phyloP scores from a whole-genome alignment of 306 rosid species.

The Arachis stenosperma region DNA sequence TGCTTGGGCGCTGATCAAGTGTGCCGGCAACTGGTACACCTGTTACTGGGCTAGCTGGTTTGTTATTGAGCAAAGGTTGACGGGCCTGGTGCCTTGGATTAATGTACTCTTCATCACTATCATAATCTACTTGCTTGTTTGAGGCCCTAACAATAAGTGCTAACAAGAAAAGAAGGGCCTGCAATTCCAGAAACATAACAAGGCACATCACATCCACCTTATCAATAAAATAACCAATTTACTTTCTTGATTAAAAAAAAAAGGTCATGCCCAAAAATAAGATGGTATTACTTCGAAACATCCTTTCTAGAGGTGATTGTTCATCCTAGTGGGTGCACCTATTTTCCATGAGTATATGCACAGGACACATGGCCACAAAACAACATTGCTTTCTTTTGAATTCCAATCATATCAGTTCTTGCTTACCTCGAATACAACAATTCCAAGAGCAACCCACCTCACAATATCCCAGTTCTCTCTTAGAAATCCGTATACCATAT shows the following conservation, averaged over 20 bases:
- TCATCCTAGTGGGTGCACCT: slow-evolving; percentile 13
- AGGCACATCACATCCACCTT: slow-evolving; percentile 28
- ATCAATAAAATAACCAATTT: slow-evolving; percentile 11
- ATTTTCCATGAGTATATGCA: slow-evolving; percentile 30
- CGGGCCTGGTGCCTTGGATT: slow-evolving; percentile 76
- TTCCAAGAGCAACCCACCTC: slow-evolving; percentile 93
- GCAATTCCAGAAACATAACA: slow-evolving; percentile 43
- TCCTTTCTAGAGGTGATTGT: slow-evolving; percentile 19
- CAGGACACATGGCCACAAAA: slow-evolving; percentile 25
- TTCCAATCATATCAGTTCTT: slow-evolving; percentile 21
- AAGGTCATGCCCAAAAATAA: background rate
- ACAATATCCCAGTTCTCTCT: slow-evolving; percentile 74
- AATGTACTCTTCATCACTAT: slow-evolving; percentile 89
- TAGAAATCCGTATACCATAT: slow-evolving; percentile 68
- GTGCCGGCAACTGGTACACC: slow-evolving; percentile 82
- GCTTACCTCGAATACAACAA: slow-evolving; percentile 83
- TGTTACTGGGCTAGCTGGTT: slow-evolving; percentile 69
- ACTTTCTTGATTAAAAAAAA: background rate
- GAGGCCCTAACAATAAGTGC: slow-evolving; percentile 86
- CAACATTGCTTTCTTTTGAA: slow-evolving; percentile 11
- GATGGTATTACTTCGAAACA: slow-evolving; percentile 23
- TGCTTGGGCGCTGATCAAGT: slow-evolving; percentile 69
- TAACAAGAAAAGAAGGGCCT: slow-evolving; percentile 90
- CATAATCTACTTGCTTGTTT: slow-evolving; percentile 75
- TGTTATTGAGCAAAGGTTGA: slow-evolving; percentile 81